Conservation (phyloP, 140 eudicot genomes). For the Cichorium intybus region DNA sequence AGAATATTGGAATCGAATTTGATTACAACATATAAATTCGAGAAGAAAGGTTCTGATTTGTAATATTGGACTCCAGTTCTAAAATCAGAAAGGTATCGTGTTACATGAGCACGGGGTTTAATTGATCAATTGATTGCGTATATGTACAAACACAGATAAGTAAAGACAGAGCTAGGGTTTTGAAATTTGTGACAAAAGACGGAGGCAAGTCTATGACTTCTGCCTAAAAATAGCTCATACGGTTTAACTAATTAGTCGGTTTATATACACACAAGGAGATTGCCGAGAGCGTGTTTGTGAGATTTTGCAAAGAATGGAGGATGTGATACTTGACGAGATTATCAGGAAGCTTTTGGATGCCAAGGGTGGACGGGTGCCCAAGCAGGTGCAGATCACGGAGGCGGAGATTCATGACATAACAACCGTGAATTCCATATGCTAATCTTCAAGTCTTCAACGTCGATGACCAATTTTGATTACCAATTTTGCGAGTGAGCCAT, state of each 20-base stretch:
- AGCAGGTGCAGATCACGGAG: slow-evolving; percentile 65
- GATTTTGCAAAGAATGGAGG: slow-evolving; percentile 45
- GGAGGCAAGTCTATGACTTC: not conserved
- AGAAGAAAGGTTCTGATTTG: too few species aligned
- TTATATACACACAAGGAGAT: not conserved
- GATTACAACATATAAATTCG: too few species aligned
- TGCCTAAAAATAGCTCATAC: not conserved
- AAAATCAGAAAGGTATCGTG: not conserved
- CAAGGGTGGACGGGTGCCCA: slow-evolving; percentile 49
- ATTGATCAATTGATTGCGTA: not conserved
- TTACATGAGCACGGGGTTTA: not conserved
- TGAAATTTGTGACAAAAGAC: not conserved
- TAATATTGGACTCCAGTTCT: too few species aligned
- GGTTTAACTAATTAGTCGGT: not conserved
- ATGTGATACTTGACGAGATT: slow-evolving; percentile 53
- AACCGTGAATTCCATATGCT: too few species aligned
- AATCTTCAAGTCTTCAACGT: too few species aligned
- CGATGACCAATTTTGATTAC: too few species aligned
- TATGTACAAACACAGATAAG: not conserved
- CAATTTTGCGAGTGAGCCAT: too few species aligned
- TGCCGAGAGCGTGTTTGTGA: not conserved
- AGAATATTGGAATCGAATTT: too few species aligned
- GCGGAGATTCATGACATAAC: slow-evolving; percentile 62
- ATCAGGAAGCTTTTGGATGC: slow-evolving; percentile 53
- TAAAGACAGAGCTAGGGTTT: slow-evolving; percentile 23